Conservation (phyloP, 495 filamentous ascomycete genomes). For the Pyrenula massariospora region DNA sequence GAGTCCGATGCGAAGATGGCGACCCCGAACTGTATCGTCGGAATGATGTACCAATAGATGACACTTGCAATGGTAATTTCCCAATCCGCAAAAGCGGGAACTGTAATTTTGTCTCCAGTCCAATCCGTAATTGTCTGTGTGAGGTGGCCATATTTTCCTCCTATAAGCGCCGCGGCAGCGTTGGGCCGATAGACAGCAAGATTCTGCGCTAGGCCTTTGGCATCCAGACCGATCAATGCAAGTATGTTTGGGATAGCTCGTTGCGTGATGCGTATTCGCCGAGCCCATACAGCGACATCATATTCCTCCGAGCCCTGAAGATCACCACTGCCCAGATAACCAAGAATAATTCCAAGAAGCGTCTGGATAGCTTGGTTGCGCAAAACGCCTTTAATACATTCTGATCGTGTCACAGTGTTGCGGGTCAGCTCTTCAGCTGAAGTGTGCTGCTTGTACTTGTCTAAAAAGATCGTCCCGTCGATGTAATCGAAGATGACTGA, state of each 20-base stretch:
- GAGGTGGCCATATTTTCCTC: constrained; percentile 48
- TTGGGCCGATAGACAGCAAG: constrained; percentile 35
- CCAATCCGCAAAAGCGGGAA: constrained; percentile 47
- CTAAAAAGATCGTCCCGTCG: constrained; percentile 62
- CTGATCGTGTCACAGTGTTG: constrained; percentile 59
- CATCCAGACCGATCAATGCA: constrained; percentile 23
- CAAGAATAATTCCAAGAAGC: constrained; percentile 40
- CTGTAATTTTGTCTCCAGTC: constrained; percentile 8
- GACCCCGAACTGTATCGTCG: constrained; percentile 49
- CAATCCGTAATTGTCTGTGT: constrained; percentile 1
- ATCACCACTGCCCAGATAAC: constrained; percentile 48
- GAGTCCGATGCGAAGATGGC: constrained; percentile 61
- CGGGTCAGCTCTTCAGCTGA: constrained; percentile 65
- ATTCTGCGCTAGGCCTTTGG: constrained; percentile 22
- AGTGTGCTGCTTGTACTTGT: constrained; percentile 70
- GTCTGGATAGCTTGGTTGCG: constrained; percentile 69
- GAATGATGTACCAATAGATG: constrained; percentile 57
- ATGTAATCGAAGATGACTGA: constrained; percentile 68
- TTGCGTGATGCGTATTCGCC: constrained; percentile 53
- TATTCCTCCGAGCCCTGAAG: constrained; percentile 56
- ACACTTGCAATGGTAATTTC: constrained; percentile 52
- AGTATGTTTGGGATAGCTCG: constrained; percentile 46
- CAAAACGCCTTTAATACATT: constrained; percentile 66
- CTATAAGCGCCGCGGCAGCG: constrained; percentile 48
- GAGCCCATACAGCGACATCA: constrained; percentile 63